Evolutionary conservation across 2,329 filamentous ascomycete genomes (phyloP), one percentile per base, ranked within the genome.

Genomic region (Exophiala bonariae): DNA sequence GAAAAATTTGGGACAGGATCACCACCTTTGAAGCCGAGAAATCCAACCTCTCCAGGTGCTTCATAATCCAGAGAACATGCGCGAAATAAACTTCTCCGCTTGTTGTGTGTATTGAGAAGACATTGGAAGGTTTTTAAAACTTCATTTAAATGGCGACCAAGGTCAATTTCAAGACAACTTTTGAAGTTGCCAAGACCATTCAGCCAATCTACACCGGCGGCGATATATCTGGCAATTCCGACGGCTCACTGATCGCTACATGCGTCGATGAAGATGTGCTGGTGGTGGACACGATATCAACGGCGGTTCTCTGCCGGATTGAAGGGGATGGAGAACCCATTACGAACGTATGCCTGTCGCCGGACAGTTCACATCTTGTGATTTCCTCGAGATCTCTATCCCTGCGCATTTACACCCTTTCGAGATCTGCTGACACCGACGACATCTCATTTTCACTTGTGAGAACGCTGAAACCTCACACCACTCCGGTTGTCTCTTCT

Each of bases 201-300:
- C 87, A 90, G 60, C 93, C 93, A 16, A 92, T 97, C 40, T 96
- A 93, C 65, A 96, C 92, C 2, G 93, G 93, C 44, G 93, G 93
- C 34, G 86, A 87, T 56, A 83, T 95, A 49, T 83, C 89, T 22
- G 79, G 97, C 52, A 89, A 92, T 74, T 81, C 84, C 66, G 82
- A 82, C 70, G 90, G 90, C 41, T 81, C 82, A 60, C 81, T 97
- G 54, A 78, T 99, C 44, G 92, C 90, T 34, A 90, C 90, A 18
- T 90, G 87, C 28, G 73, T 97, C n/a, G 90, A 88, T 28, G 93
- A 99, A 66, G 89, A 96, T 79, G 91, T 83, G 14, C 73, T 97
- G 44, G 75, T 99, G 59, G 93, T 92, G 18, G 84, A 96, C 68
- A 77, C 95, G 55, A 80, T 84, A 59, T 93, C 85, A 28, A 91